These are phyloP conservation scores for Sphagnum tenellum DNA, from an alignment of 225 moss, liverwort and hornwort genomes.

Conservation along the genomic window DNA sequence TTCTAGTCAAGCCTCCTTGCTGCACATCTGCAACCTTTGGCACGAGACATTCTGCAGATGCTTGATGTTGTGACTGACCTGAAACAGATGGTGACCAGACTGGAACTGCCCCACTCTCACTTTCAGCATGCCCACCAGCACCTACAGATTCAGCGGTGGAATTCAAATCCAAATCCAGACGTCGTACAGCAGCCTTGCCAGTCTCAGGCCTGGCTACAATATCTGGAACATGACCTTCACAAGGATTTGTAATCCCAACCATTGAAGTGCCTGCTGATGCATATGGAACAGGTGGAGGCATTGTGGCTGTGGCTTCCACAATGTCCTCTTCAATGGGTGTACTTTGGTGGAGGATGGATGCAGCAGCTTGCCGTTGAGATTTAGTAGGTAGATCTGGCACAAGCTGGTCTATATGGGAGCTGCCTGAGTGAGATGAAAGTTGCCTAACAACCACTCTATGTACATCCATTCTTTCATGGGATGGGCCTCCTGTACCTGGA, in stretches of 20 bases:
- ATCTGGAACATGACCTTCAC: conserved; percentile 13
- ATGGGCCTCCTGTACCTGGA: conserved; percentile 16
- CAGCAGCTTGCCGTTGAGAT: conserved; percentile 39
- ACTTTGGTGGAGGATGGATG: conserved; percentile 28
- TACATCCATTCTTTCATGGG: conserved; percentile 40
- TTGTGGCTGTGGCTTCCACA: conserved; percentile 25
- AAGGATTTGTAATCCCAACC: conserved; percentile 4
- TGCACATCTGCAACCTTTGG: conserved; percentile 70
- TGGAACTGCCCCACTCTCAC: conserved; percentile 63
- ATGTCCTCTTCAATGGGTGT: conserved; percentile 14
- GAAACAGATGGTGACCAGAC: conserved; percentile 68
- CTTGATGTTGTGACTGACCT: conserved; percentile 29
- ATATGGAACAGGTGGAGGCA: conserved; percentile 8
- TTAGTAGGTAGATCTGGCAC: conserved; percentile 50
- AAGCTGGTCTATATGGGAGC: conserved; percentile 41
- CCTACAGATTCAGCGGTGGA: conserved; percentile 88
- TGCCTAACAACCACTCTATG: conserved; percentile 34
- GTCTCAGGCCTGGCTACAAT: conserved; percentile 21
- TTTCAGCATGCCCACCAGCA: conserved; percentile 41
- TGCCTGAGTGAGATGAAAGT: conserved; percentile 23
- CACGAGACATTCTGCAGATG: conserved; percentile 35
- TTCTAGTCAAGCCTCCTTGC: conserved; percentile 47
- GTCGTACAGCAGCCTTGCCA: conserved; percentile 39
- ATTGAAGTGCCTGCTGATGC: neutral
- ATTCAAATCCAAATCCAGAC: conserved; percentile 74